These are phyloP conservation scores for Penicilliopsis zonata DNA, from an alignment of 495 filamentous ascomycete species.

Conservation along the genomic window DNA sequence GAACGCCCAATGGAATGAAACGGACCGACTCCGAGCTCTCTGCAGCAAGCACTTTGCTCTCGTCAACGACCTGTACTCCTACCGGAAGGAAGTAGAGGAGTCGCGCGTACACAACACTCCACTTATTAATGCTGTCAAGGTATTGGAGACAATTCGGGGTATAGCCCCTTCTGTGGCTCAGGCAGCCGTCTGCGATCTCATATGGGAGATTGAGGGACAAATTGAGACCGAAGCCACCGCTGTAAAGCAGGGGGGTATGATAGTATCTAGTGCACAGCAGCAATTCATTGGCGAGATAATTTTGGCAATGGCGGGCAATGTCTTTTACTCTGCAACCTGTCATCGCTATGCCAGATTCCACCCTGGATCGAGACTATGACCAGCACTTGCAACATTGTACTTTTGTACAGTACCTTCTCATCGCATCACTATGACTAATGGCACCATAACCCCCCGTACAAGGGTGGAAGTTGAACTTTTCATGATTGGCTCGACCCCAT, in stretches of 20 bases:
- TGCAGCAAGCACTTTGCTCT: slow-evolving; percentile 6
- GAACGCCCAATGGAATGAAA: not conserved
- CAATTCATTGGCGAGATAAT: no score
- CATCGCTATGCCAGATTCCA: slow-evolving; percentile 8
- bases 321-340: slow-evolving; percentile 9
- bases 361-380: no score
- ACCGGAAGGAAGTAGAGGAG: slow-evolving; percentile 5
- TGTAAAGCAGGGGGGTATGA: no score
- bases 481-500: no score
- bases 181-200: slow-evolving; percentile 1
- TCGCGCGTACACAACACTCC: not conserved
- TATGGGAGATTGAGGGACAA: slow-evolving; percentile 5
- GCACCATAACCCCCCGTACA: no score
- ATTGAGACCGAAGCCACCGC: slow-evolving; percentile 6
- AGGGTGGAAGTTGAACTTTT: no score
- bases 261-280: no score
- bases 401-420: no score
- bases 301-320: slow-evolving; percentile 7
- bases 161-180: slow-evolving; percentile 1
- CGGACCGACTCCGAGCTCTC: slow-evolving; percentile 1
- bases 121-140: slow-evolving; percentile 6
- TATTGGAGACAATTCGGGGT: slow-evolving; percentile 3
- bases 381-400: no score
- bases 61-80: slow-evolving; percentile 10
- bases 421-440: no score